These are phyloP conservation scores for Paspalum notatum DNA, from an alignment of 176 grass and related monocot species.

Conservation along the genomic window DNA sequence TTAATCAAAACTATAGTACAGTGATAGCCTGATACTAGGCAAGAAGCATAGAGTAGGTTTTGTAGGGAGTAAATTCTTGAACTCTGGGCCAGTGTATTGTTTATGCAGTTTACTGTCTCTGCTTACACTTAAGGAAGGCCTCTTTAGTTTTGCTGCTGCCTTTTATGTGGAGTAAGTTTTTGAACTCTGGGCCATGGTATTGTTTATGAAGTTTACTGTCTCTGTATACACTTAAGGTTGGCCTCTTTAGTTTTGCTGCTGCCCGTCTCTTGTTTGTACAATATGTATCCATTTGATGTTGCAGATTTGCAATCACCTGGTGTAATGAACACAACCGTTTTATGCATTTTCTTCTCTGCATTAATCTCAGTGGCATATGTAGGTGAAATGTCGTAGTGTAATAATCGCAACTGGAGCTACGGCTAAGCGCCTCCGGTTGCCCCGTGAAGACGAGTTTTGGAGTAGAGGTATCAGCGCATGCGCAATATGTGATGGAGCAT, in stretches of 20 bases:
- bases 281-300: not conserved
- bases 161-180: not conserved
- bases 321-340: not conserved
- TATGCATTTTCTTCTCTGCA: constrained; percentile 11
- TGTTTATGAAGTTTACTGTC: constrained; percentile 14
- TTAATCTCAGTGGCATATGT: constrained; percentile 40
- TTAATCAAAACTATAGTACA: not conserved
- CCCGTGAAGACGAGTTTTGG: constrained; percentile 98
- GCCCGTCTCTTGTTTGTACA: not conserved
- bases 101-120: constrained; percentile 16
- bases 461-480: constrained; percentile 98
- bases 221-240: too few species aligned
- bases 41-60: not conserved
- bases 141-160: constrained; percentile 1
- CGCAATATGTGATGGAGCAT: constrained; percentile 98
- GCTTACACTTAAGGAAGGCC: too few species aligned
- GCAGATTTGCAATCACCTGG: not conserved
- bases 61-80: not conserved
- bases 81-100: not conserved
- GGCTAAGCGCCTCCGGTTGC: constrained; percentile 75
- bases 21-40: not conserved
- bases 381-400: constrained; percentile 90
- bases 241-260: constrained; percentile 1
- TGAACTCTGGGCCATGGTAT: not conserved
- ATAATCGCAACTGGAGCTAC: constrained; percentile 95